Percentiles rank a stretch among this genome's conserved stretches.
These are phyloP conservation scores for Raddia guianensis DNA, from an alignment of 176 grass and related monocot genomes.

Conservation along the genomic window DNA sequence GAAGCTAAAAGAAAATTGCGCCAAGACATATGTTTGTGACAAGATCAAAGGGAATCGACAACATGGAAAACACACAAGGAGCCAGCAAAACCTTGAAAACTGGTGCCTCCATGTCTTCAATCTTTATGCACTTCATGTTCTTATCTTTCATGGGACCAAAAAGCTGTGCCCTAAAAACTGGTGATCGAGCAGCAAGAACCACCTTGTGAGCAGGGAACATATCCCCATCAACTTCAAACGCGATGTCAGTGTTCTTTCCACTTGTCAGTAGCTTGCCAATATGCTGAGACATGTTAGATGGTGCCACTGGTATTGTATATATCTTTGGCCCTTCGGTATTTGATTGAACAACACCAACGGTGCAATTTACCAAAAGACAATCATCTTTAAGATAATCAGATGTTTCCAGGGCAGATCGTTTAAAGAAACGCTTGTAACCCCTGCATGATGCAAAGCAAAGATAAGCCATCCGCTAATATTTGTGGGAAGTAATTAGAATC, in stretches of 20 bases:
- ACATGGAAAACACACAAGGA: background rate
- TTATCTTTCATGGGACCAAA: slow-evolving; percentile 98
- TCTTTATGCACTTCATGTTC: slow-evolving; percentile 73
- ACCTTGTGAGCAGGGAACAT: slow-evolving; percentile 83
- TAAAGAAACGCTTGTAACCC: slow-evolving; percentile 97
- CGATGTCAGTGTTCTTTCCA: slow-evolving; percentile 72
- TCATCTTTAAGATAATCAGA: slow-evolving; percentile 99
- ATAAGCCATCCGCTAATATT: slow-evolving; percentile 16
- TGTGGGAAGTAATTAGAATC: background rate
- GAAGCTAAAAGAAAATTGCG: background rate
- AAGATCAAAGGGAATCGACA: background rate
- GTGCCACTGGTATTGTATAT: slow-evolving; percentile 78
- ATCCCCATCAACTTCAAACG: slow-evolving; percentile 84
- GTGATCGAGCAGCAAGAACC: slow-evolving; percentile 81
- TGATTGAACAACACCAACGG: slow-evolving; percentile 90
- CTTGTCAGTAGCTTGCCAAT: slow-evolving; percentile 71
- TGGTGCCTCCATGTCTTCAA: slow-evolving; percentile 92
- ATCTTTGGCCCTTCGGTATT: slow-evolving; percentile 84
- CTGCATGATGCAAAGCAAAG: slow-evolving; percentile 50
- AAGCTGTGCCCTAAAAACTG: slow-evolving; percentile 95
- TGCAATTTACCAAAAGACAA: slow-evolving; percentile 92
- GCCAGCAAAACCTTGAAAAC: slow-evolving; percentile 79
- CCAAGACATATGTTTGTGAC: background rate
- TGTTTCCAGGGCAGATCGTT: slow-evolving; percentile 77
- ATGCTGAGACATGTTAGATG: slow-evolving; percentile 77